Evolutionary conservation across 2,329 filamentous ascomycete species (phyloP).

Genomic region (Epichloe gansuensis): DNA sequence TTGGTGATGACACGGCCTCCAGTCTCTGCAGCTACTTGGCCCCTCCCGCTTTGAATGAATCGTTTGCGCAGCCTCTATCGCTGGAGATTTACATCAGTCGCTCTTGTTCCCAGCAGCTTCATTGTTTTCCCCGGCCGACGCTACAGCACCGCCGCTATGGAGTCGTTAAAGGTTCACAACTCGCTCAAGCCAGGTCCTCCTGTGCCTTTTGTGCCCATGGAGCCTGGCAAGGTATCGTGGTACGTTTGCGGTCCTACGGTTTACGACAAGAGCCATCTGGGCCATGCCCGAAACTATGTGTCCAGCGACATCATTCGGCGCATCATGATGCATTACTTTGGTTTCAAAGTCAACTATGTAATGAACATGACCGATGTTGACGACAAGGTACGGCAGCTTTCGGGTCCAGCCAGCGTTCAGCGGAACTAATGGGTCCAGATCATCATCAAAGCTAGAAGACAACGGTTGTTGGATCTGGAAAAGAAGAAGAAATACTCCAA

Average conservation of each 20-base stretch:
- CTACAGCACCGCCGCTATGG: slow-evolving; percentile 30
- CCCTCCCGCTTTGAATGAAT: slow-evolving; percentile 21
- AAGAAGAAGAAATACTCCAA: slow-evolving; percentile 52
- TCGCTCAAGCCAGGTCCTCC: slow-evolving; percentile 61
- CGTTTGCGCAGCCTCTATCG: slow-evolving; percentile 19
- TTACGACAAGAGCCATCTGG: slow-evolving; percentile 70
- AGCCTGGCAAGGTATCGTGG: slow-evolving; percentile 63
- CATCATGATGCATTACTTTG: slow-evolving; percentile 72
- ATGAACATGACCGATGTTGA: slow-evolving; percentile 89
- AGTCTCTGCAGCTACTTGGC: slow-evolving; percentile 7
- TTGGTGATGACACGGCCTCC: slow-evolving; percentile 9
- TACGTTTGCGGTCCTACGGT: slow-evolving; percentile 83
- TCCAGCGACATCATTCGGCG: slow-evolving; percentile 78
- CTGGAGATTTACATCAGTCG: slow-evolving; percentile 14
- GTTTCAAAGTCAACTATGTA: slow-evolving; percentile 71
- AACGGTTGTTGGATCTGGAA: slow-evolving; percentile 67
- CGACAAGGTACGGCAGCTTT: slow-evolving; percentile 42
- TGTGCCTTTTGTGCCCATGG: slow-evolving; percentile 60
- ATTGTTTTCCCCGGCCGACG: slow-evolving; percentile 15
- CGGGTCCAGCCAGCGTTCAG: not conserved
- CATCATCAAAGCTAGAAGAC: slow-evolving; percentile 55
- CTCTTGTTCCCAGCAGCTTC: slow-evolving; percentile 15
- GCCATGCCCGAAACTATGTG: slow-evolving; percentile 83
- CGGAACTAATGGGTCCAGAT: slow-evolving; percentile 25
- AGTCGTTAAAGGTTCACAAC: slow-evolving; percentile 63